These are phyloP conservation scores for Phlebiopsis gigantea DNA, from an alignment of 768 basidiomycete genomes.

Conservation along the genomic window DNA sequence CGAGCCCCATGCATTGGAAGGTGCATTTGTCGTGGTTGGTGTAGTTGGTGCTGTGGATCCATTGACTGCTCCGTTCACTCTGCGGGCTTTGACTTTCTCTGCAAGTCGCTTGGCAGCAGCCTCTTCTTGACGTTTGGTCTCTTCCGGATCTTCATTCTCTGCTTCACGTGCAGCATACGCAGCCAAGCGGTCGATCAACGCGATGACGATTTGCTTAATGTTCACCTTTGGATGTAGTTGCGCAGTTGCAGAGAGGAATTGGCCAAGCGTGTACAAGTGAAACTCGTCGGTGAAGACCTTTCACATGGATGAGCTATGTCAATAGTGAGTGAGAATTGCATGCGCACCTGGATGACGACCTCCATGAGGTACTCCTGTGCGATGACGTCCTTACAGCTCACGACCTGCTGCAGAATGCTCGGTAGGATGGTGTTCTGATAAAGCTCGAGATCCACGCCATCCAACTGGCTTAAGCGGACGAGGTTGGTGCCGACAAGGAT, in stretches of 20 bases:
- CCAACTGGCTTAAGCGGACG: conserved; percentile 90
- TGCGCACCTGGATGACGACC: conserved; percentile 89
- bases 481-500: conserved; percentile 98
- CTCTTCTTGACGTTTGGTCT: conserved; percentile 90
- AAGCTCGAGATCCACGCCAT: conserved; percentile 93
- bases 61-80: conserved; percentile 39
- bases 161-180: conserved; percentile 96
- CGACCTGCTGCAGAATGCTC: conserved; percentile 92
- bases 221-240: conserved; percentile 97
- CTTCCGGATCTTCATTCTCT: conserved; percentile 93
- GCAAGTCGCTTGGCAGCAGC: conserved; percentile 85
- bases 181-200: conserved; percentile 92
- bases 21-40: conserved; percentile 13
- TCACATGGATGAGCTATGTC: neutral
- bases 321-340: neutral
- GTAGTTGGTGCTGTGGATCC: conserved; percentile 16
- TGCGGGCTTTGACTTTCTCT: conserved; percentile 74
- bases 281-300: conserved; percentile 99
- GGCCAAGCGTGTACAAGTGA: conserved; percentile 92
- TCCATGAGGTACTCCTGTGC: conserved; percentile 99
- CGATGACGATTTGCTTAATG: conserved; percentile 97
- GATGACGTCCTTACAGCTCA: conserved; percentile 97
- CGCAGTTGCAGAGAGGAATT: conserved; percentile 93
- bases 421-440: conserved; percentile 86
- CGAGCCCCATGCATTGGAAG: conserved; percentile 21